Conservation (phyloP, 768 basidiomycete species). For the Strobilomyces echinocephalus region DNA sequence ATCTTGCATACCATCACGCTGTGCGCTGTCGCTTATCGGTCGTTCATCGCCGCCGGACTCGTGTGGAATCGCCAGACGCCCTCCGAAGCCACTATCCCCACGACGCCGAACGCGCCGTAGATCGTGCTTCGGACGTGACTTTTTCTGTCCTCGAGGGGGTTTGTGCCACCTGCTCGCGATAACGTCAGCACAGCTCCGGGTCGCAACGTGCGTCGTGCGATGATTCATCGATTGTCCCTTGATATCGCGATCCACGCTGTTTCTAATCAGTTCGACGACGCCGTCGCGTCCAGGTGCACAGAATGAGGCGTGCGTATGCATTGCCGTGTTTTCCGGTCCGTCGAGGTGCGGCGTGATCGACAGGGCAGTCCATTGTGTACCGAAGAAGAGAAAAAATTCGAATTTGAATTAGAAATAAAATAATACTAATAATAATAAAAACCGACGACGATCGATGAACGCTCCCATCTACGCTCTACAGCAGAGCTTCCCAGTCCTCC, state of each 20-base stretch:
- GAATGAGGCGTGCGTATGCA: background rate
- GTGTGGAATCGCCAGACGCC: background rate
- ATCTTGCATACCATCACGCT: slow-evolving; percentile 18
- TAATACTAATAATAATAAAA: background rate
- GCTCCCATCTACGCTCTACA: no score
- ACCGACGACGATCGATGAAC: no score
- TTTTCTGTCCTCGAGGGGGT: background rate
- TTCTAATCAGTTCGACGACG: slow-evolving; percentile 12
- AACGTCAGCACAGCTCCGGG: slow-evolving; percentile 2
- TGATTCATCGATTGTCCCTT: background rate
- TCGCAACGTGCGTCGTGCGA: background rate
- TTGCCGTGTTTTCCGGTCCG: background rate
- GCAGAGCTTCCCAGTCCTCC: no score
- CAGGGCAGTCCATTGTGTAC: background rate
- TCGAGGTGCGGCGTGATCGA: background rate
- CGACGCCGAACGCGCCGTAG: background rate
- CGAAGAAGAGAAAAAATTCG: background rate
- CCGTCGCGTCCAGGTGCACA: background rate
- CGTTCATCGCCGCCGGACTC: slow-evolving; percentile 1
- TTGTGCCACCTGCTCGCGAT: background rate
- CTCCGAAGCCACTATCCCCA: background rate
- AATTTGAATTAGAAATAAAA: background rate
- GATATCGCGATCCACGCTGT: slow-evolving; percentile 10
- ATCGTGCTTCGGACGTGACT: slow-evolving; percentile 1
- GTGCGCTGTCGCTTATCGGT: slow-evolving; percentile 5